These are phyloP conservation scores for Sanghuangporus baumii DNA, from an alignment of 1,284 basidiomycete species.

Conservation along the genomic window DNA sequence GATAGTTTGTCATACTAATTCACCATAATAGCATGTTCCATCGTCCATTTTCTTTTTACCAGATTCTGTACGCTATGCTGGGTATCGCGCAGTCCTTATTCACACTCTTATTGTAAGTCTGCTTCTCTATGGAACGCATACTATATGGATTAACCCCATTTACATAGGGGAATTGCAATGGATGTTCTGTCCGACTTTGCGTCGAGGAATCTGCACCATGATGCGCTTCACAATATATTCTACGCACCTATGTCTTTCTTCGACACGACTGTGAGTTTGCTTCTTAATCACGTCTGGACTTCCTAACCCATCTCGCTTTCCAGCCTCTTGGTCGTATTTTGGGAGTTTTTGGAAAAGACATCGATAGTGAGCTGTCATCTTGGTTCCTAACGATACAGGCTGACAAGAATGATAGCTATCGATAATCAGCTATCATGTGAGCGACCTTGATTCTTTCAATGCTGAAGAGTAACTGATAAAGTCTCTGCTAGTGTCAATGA, in stretches of 20 bases:
- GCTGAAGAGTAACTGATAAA: conserved; percentile 16
- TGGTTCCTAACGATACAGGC: not conserved
- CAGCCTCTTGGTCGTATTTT: conserved; percentile 61
- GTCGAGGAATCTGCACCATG: conserved; percentile 53
- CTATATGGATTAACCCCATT: not conserved
- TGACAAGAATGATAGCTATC: conserved; percentile 35
- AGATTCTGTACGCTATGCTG: conserved; percentile 65
- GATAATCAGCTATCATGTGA: conserved; percentile 55
- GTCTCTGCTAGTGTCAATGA: conserved; percentile 47
- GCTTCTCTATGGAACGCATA: not conserved
- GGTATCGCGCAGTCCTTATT: conserved; percentile 56
- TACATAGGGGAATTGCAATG: conserved; percentile 46
- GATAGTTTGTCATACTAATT: not conserved
- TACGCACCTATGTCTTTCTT: conserved; percentile 69
- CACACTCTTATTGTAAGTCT: conserved; percentile 52
- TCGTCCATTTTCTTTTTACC: conserved; percentile 55
- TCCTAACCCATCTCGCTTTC: not conserved
- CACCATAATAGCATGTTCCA: conserved; percentile 37
- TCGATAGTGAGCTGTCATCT: conserved; percentile 41
- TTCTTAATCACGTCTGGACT: not conserved
- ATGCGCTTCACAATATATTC: conserved; percentile 51
- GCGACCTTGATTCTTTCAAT: conserved; percentile 15
- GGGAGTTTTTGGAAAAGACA: conserved; percentile 59
- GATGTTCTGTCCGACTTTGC: conserved; percentile 53
- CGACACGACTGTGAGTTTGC: conserved; percentile 50